Percentiles rank a stretch among this genome's conserved stretches.
Conservation (phyloP, 306 rosid species). For the Alnus glutinosa region DNA sequence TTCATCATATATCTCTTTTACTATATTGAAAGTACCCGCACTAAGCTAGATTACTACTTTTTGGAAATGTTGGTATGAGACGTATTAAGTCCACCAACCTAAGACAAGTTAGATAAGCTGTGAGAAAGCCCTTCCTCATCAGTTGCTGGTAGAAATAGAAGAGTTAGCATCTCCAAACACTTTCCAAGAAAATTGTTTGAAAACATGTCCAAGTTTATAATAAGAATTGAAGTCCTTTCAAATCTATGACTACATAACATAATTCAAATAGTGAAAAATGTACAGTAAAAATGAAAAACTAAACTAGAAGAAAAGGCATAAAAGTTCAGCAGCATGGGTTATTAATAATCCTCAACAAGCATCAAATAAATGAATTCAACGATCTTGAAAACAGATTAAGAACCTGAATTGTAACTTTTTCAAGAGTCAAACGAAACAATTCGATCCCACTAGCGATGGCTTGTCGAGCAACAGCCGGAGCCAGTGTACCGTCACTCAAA, state of each 20-base stretch:
- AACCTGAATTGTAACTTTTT: slow-evolving; percentile 78
- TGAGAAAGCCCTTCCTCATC: neutral
- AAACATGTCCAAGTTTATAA: neutral
- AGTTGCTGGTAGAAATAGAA: neutral
- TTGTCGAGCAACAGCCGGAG: slow-evolving; percentile 79
- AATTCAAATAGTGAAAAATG: neutral
- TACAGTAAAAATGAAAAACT: no score
- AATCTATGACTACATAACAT: neutral
- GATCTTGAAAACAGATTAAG: neutral
- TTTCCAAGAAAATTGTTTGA: neutral
- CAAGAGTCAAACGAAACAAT: slow-evolving; percentile 63
- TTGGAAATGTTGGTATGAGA: neutral
- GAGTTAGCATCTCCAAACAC: neutral
- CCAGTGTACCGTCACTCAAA: slow-evolving; percentile 59
- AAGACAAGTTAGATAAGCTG: neutral
- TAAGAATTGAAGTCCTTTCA: neutral
- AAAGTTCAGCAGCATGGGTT: neutral
- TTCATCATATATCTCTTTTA: neutral
- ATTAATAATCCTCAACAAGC: neutral
- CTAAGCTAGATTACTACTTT: neutral
- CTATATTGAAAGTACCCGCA: neutral
- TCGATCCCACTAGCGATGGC: slow-evolving; percentile 57
- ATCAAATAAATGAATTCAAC: neutral
- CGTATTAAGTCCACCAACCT: neutral
- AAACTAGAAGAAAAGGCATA: neutral